Evolutionary conservation across 345 rosid species (phyloP), one percentile per base, ranked within the genome.

Genomic region (Barbarea vulgaris): DNA sequence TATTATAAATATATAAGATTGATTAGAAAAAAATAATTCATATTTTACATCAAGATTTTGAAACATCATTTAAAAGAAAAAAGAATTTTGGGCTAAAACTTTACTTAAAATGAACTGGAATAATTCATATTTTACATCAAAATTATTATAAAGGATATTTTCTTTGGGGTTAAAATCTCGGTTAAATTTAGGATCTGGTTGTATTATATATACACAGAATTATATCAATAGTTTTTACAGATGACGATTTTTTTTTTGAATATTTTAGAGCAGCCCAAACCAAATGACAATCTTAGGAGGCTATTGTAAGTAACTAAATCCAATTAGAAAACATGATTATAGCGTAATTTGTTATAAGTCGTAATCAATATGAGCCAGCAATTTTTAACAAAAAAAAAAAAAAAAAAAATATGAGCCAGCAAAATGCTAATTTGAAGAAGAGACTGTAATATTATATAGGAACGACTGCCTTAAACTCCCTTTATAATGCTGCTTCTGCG

Each of bases 351-450:
- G 59, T 33, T 56, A 56, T 27, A 74, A 51, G 66, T 74, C 59
- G 4, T 39, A 64, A 65, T 74, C 78, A 74, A n/a, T 19, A 44
- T 33, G 66, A 65, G n/a, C 47, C 31, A 17, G 31, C 59, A 65
- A 74, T n/a, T n/a, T n/a, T n/a, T n/a, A n/a, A n/a, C n/a, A n/a
- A n/a, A n/a, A n/a, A n/a, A n/a, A n/a, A n/a, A n/a, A n/a, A n/a
- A n/a, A n/a, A n/a, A n/a, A n/a, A n/a, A n/a, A n/a, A n/a, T n/a
- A n/a, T n/a, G n/a, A n/a, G n/a, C n/a, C n/a, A n/a, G n/a, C n/a
- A n/a, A n/a, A 56, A 47, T 55, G 77, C 39, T 44, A 55, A 31
- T 55, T 54, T 54, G 18, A 31, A 17, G 19, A 57, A 58, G 57
- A 58, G 47, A 46, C 31, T 70, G 19, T 14, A 46, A 14, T 33